Evolutionary conservation across 23 red algal species (phyloP).

Genomic region (Chondrus crispus): DNA sequence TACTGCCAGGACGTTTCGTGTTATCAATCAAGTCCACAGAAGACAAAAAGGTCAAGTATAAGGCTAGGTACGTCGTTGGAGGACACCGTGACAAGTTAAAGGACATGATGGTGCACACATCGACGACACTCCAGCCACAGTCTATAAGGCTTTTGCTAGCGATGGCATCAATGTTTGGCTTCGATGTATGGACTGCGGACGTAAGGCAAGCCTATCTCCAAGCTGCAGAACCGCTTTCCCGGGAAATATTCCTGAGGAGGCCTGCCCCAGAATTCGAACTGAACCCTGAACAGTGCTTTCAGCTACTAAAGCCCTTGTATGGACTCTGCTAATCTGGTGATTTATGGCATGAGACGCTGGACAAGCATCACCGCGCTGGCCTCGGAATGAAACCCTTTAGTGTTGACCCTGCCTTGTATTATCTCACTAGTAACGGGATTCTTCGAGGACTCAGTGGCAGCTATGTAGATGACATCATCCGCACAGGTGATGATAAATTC

Average conservation of each 20-base stretch:
- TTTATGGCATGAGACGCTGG: not conserved
- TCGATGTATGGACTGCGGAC: conserved; percentile 15
- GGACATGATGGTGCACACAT: conserved; percentile 30
- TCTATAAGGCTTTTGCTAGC: not conserved
- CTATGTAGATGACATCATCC: conserved; percentile 8
- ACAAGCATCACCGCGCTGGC: not conserved
- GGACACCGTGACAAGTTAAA: not conserved
- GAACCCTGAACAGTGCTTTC: conserved; percentile 6
- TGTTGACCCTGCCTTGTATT: conserved; percentile 4
- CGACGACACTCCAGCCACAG: conserved; percentile 22
- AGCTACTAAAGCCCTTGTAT: conserved; percentile 20
- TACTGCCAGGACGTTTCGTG: too few relatives aligned
- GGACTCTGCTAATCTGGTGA: conserved; percentile 32
- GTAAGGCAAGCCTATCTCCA: conserved; percentile 21
- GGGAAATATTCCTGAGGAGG: conserved; percentile 31
- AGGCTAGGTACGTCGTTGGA: not conserved
- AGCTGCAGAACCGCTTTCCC: not conserved
- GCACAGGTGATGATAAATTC: not conserved
- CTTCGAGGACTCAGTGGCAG: not conserved
- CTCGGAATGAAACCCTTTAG: not conserved
- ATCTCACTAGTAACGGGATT: not conserved
- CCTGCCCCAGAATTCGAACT: not conserved
- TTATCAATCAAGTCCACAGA: too few relatives aligned
- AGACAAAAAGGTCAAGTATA: not conserved
- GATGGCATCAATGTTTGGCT: not conserved